These are phyloP conservation scores for Exophiala bonariae DNA, from an alignment of 2,329 filamentous ascomycete species.

Conservation along the genomic window DNA sequence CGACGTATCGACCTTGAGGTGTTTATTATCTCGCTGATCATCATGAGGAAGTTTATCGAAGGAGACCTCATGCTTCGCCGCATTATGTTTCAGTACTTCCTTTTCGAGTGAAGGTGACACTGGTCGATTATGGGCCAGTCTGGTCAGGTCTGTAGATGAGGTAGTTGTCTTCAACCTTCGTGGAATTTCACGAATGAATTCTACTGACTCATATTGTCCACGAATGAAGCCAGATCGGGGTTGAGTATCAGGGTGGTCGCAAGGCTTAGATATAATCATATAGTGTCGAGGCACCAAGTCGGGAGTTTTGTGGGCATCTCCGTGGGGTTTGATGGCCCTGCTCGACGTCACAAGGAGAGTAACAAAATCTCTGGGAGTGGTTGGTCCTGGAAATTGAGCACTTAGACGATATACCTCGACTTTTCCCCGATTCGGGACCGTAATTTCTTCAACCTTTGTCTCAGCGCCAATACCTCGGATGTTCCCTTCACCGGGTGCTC, in stretches of 20 bases:
- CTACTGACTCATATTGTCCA: conserved; percentile 86
- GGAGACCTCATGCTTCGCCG: conserved; percentile 20
- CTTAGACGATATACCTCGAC: conserved; percentile 75
- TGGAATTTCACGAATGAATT: conserved; percentile 83
- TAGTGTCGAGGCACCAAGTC: conserved; percentile 62
- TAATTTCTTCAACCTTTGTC: conserved; percentile 65
- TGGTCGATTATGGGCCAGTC: conserved; percentile 26
- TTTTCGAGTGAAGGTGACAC: conserved; percentile 35
- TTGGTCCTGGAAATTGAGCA: conserved; percentile 86
- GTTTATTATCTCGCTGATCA: conserved; percentile 7
- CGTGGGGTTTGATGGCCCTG: conserved; percentile 34
- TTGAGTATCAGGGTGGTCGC: conserved; percentile 72
- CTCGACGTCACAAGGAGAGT: conserved; percentile 71
- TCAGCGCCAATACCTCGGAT: conserved; percentile 86
- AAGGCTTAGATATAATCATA: conserved; percentile 85
- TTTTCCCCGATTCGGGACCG: conserved; percentile 38
- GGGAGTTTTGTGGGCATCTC: conserved; percentile 25
- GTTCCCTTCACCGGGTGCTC: conserved; percentile 68
- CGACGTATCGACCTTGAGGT: conserved; percentile 13
- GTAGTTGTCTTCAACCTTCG: conserved; percentile 48
- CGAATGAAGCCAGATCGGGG: conserved; percentile 72
- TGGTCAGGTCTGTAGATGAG: conserved; percentile 47
- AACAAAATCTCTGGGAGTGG: conserved; percentile 84
- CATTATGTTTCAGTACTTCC: conserved; percentile 48
- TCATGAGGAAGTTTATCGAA: background rate